Evolutionary conservation across 495 filamentous ascomycete species (phyloP), one percentile per base, ranked within the genome.

Genomic region (Choiromyces venosus): DNA sequence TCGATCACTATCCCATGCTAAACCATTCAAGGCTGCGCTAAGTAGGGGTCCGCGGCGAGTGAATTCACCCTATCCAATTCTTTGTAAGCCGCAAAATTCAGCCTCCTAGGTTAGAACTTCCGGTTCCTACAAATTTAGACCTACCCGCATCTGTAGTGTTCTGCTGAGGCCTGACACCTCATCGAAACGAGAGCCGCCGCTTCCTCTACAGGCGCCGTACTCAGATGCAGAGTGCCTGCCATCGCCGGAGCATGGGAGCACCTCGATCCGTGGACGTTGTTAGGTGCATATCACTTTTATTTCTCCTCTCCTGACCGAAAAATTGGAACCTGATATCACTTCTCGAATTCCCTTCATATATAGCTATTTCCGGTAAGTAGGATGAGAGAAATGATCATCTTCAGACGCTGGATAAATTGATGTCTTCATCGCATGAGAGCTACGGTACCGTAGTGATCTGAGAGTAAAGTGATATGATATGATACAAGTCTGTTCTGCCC

Each of bases 261-360:
- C 52, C 52, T 33, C 52, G 52, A 61, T 61, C 25, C 12, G 52
- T 61, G 52, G 52, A 33, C 52, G 52, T 16, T 61, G 52, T 61
- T 61, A 61, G 52, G 52, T 29, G 52, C 46, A 56, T 61, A 61
- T 61, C 52, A 16, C 25, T 61, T 33, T 61, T 61, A 61, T 61
- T 16, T n/a, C 52, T 25, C 52, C 25, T 61, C 21, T 52, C 25
- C 29, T 56, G 12, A 61, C 25, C 12, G 14, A 61, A 33, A 33
- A 61, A 3, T 61, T 61, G 25, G 25, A 61, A 61, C 52, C 25
- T 61, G 52, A 61, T 61, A 61, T 61, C 52, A 61, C 52, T 61
- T 61, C 52, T 61, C 52, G 52, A 33, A 61, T 61, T 61, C 25
- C 52, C 52, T 61, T 61, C 52, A 4, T 33, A 33, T 29, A 61